Evolutionary conservation across 1,284 basidiomycete genomes (phyloP), one percentile per base, ranked within the genome.

Genomic region (Cryptococcus floricola): DNA sequence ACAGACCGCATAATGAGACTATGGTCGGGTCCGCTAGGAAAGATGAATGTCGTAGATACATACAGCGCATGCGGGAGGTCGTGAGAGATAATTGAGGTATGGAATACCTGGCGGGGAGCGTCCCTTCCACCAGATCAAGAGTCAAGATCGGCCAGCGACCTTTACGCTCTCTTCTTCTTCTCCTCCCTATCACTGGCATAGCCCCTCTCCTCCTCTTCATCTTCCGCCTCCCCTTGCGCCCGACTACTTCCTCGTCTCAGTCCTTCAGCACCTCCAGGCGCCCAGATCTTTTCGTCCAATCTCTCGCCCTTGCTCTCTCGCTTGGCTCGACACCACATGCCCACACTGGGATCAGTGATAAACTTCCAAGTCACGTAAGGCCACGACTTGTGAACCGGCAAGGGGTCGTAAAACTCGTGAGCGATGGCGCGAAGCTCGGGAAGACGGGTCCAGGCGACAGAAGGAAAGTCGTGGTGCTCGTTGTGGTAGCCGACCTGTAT

Each of bases 381-480:
- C 95, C 95, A 98, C 4, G 87, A 89, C 1, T 85, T 84, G 72
- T 98, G 95, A 2, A 84, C 82, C 0, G 94, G 92, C 27, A 98
- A 80, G 6, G 80, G 84, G 66, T 93, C 89, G 78, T 98, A 98
- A 74, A 89, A 96, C 75, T 98, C 95, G 6, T 87, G 88, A 1
- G 93, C 94, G 52, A 97, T 81, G 5, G 81, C 81, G 27, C 86
- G 85, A 16, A 98, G 83, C 9, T 85, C 82, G 0, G 93, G 91
- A 0, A 98, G 83, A n/a, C 89, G 84, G 9, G 92, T 97, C 95
- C 95, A 98, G 0, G 96, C 84, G 1, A 98, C 80, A 2, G 91
- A 92, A 8, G 95, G 94, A 78, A 98, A 98, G 77, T 98, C 95
- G 78, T 98, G 95, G 77, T 98, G 95, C 73, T 98, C 95, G 77